A percentile compares a stretch with the other conserved stretches of the same genome.
Evolutionary conservation across 2,329 filamentous ascomycete genomes (phyloP).

Genomic region (Neofusicoccum sp.): DNA sequence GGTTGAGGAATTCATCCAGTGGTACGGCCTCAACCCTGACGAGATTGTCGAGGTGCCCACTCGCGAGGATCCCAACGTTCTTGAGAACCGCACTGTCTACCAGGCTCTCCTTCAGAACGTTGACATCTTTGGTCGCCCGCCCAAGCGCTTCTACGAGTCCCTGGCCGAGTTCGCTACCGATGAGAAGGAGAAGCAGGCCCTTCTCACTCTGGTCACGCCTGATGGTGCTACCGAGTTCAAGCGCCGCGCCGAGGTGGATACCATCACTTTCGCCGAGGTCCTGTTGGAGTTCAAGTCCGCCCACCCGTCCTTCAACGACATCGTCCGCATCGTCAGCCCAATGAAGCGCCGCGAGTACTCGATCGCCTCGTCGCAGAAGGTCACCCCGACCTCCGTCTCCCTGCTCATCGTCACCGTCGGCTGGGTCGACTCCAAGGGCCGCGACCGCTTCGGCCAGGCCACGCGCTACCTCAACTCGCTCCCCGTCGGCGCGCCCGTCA

Average conservation of each 20-base stretch:
- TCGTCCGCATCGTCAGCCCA: conserved; percentile 82
- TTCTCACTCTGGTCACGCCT: conserved; percentile 73
- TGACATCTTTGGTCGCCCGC: conserved; percentile 94
- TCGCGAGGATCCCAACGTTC: conserved; percentile 71
- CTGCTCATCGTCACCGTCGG: conserved; percentile 97
- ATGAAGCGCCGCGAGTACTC: conserved; percentile 98
- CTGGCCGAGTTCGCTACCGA: conserved; percentile 85
- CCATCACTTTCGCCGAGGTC: conserved; percentile 86
- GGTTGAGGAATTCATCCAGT: conserved; percentile 82
- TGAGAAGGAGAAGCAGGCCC: conserved; percentile 77
- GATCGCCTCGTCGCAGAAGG: conserved; percentile 96
- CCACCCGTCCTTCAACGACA: conserved; percentile 83
- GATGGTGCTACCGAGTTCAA: conserved; percentile 91
- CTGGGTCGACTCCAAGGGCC: conserved; percentile 88
- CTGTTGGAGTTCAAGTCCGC: conserved; percentile 89
- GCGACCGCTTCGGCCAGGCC: conserved; percentile 88
- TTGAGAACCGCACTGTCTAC: conserved; percentile 90
- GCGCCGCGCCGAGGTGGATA: conserved; percentile 86
- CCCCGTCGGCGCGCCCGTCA: conserved; percentile 74
- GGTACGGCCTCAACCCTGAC: conserved; percentile 80
- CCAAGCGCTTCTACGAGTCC: conserved; percentile 96
- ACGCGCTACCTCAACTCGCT: conserved; percentile 85
- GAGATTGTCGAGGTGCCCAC: conserved; percentile 90
- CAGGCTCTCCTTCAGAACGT: conserved; percentile 90
- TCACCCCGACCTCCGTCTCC: conserved; percentile 84